Base-by-base conservation (phyloP, 164 flowering plant species). In the Santalum album region DNA sequence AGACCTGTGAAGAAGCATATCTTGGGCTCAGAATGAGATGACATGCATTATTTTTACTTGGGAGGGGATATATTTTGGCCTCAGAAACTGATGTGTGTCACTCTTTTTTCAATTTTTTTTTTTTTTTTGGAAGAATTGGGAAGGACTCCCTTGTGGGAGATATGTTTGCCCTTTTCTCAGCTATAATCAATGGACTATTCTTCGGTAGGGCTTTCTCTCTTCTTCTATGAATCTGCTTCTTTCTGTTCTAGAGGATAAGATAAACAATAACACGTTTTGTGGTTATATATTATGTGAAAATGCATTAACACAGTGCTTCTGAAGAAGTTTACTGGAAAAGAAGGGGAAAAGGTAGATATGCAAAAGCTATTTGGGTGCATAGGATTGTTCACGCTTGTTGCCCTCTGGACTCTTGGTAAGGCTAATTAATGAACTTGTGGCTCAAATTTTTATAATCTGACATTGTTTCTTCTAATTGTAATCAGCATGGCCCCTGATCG, bases 401-500 rank as follows among this genome's bases (percentile, higher is more conserved):
- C 21, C 21, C 21, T 42, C 21, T 42, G 45, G 45, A 2, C 45
- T 42, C 21, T 42, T 18, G 5, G 45, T 42, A 42, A 42, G 45
- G n/a, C 7, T 42, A 15, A 38, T 38, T 29, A 29, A 29, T n/a
- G n/a, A n/a, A n/a, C n/a, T n/a, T n/a, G n/a, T n/a, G n/a, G n/a
- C n/a, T n/a, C n/a, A n/a, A n/a, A n/a, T n/a, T n/a, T n/a, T n/a
- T n/a, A n/a, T n/a, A n/a, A n/a, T n/a, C n/a, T n/a, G n/a, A n/a
- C n/a, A 29, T 29, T 20, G 49, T 22, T 49, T 10, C 57, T 38
- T n/a, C 12, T 55, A 48, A 51, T 7, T 12, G 20, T 49, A 53
- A 70, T 44, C 79, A 94, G 99, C 87, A 12, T 94, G 87, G 90
- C 99, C 99, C 16, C 62, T 94, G 73, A 84, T 89, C 32, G 94